Evolutionary conservation across 345 rosid species (phyloP).

Genomic region (Arabis hirsuta): DNA sequence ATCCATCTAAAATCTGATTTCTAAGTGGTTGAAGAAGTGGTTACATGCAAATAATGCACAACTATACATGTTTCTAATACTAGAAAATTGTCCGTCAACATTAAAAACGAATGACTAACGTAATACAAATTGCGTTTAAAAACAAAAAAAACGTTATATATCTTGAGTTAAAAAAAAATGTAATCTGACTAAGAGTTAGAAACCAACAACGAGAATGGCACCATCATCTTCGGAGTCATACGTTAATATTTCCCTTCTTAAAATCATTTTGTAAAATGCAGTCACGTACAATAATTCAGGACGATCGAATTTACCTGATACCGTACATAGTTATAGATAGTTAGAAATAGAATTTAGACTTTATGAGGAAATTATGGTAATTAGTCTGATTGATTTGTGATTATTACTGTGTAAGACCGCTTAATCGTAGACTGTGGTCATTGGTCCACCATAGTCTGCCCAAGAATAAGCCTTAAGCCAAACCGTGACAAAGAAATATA

Average conservation of each 20-base stretch:
- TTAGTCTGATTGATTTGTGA: not conserved
- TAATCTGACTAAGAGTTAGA: not conserved
- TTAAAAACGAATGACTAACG: constrained; percentile 5
- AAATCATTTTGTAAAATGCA: not conserved
- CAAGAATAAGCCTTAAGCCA: not conserved
- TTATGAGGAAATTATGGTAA: not conserved
- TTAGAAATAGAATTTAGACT: not conserved
- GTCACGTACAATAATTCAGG: not conserved
- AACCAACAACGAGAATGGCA: constrained; percentile 3
- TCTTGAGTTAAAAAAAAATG: not conserved
- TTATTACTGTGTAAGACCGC: no score
- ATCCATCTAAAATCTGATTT: constrained; percentile 25
- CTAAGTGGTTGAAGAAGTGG: constrained; percentile 21
- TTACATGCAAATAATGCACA: constrained; percentile 22
- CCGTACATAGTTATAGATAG: not conserved
- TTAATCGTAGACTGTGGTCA: not conserved
- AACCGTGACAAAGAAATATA: not conserved
- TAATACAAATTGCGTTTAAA: not conserved
- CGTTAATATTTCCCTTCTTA: not conserved
- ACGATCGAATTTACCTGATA: not conserved
- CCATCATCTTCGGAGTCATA: not conserved
- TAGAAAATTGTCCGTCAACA: constrained; percentile 7
- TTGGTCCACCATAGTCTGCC: not conserved
- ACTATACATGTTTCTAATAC: not conserved
- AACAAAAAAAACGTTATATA: not conserved